phyloP scores from a whole-genome alignment of 352 stramenopile genomes.

The Elongisporangium prolatum region DNA sequence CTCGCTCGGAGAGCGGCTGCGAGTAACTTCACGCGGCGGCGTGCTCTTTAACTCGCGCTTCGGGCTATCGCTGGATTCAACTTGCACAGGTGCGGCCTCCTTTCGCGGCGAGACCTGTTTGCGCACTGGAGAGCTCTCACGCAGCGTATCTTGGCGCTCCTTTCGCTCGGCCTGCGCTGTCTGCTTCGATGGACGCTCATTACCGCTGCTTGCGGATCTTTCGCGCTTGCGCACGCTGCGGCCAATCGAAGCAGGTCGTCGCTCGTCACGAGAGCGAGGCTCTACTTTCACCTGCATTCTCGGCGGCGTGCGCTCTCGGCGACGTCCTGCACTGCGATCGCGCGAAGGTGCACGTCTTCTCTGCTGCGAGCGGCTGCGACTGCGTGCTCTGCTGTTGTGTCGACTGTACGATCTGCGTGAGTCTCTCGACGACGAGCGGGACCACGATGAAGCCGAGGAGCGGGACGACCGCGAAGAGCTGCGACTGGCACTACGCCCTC shows the following conservation, averaged over 20 bases:
- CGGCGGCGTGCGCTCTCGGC: neutral
- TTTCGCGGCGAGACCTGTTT: neutral
- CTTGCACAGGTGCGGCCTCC: neutral
- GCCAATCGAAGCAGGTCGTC: neutral
- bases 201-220: neutral
- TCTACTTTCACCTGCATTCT: neutral
- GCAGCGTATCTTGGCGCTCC: neutral
- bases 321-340: neutral
- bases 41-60: neutral
- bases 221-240: neutral
- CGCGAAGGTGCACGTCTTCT: neutral
- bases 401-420: neutral
- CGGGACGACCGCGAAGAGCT: slow-evolving; percentile 5
- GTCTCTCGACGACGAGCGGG: neutral
- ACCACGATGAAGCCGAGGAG: slow-evolving; percentile 6
- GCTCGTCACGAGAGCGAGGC: neutral
- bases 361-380: slow-evolving; percentile 4
- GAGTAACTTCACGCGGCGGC: neutral
- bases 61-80: neutral
- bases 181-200: neutral
- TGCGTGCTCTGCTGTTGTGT: neutral
- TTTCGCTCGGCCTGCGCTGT: neutral
- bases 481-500: slow-evolving; percentile 6
- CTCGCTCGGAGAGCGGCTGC: neutral
- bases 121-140: neutral